A percentile compares a stretch with the other conserved stretches of the same genome.
These are phyloP conservation scores for Ostreobium quekettii DNA, from an alignment of 139 green algal species.

Conservation along the genomic window DNA sequence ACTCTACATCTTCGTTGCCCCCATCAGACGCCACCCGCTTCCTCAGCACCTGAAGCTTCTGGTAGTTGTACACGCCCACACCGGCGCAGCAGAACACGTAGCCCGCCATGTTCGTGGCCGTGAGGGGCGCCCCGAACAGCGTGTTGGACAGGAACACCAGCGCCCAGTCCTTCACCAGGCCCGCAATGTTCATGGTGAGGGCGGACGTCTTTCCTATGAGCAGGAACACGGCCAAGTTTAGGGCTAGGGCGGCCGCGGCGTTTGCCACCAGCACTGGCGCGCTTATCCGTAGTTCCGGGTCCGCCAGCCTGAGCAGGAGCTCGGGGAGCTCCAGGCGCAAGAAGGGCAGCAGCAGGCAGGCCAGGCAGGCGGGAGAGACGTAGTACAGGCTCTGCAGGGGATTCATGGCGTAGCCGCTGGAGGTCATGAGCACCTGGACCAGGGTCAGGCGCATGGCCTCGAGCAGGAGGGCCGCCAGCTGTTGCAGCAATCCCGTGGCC, in stretches of 20 bases:
- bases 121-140: conserved; percentile 82
- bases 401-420: conserved; percentile 75
- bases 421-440: conserved; percentile 87
- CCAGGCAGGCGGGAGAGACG: conserved; percentile 69
- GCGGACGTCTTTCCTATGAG: conserved; percentile 89
- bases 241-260: conserved; percentile 52
- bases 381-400: conserved; percentile 83
- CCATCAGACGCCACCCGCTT: conserved; percentile 27
- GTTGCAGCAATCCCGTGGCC: conserved; percentile 73
- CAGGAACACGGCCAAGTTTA: conserved; percentile 72
- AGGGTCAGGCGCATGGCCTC: conserved; percentile 75
- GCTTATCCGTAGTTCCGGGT: neutral
- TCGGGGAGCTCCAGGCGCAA: conserved; percentile 34
- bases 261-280: conserved; percentile 33
- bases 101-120: conserved; percentile 71
- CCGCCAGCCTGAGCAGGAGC: neutral
- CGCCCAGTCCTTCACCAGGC: conserved; percentile 98
- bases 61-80: conserved; percentile 62
- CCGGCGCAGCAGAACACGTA: conserved; percentile 59
- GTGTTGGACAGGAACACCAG: conserved; percentile 87
- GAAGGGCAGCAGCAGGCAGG: conserved; percentile 68
- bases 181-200: conserved; percentile 95
- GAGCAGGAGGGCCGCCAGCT: conserved; percentile 77
- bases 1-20: conserved; percentile 17
- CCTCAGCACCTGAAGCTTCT: conserved; percentile 62